These are phyloP conservation scores for Psidium friedrichsthalianum DNA, from an alignment of 345 rosid species.

Conservation along the genomic window DNA sequence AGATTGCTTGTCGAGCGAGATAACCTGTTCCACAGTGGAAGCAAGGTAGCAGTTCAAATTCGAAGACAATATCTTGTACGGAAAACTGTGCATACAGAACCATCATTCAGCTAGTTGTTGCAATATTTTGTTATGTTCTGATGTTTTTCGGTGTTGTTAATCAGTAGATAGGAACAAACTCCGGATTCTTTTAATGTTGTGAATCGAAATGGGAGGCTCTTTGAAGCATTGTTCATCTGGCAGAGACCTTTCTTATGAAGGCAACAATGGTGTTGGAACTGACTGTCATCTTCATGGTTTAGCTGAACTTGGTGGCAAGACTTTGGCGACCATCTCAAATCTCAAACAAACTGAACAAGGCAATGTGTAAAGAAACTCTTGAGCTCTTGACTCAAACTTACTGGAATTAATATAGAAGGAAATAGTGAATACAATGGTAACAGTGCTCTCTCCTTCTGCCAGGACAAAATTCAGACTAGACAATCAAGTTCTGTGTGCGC, in stretches of 20 bases:
- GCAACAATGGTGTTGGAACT: too few relatives aligned
- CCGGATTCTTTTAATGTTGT: neutral
- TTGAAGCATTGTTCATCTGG: neutral
- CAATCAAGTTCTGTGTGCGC: too few relatives aligned
- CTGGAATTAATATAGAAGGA: too few relatives aligned
- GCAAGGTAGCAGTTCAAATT: neutral
- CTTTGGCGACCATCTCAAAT: too few relatives aligned
- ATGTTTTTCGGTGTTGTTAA: neutral
- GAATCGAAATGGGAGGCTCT: neutral
- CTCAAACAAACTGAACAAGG: too few relatives aligned
- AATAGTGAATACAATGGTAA: too few relatives aligned
- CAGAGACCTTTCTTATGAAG: neutral
- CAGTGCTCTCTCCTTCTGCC: too few relatives aligned
- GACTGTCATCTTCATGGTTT: too few relatives aligned
- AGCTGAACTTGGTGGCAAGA: too few relatives aligned
- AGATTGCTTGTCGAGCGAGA: neutral
- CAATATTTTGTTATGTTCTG: neutral
- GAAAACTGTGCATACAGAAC: neutral
- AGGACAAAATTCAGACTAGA: too few relatives aligned
- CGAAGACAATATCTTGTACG: neutral
- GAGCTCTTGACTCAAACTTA: too few relatives aligned
- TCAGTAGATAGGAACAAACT: neutral
- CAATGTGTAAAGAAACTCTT: too few relatives aligned
- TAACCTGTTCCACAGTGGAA: neutral
- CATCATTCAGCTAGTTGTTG: neutral